A percentile compares a stretch with the other conserved stretches of the same genome.
phyloP scores from a whole-genome alignment of 1,284 basidiomycete genomes.

The Heterobasidion parviporum region DNA sequence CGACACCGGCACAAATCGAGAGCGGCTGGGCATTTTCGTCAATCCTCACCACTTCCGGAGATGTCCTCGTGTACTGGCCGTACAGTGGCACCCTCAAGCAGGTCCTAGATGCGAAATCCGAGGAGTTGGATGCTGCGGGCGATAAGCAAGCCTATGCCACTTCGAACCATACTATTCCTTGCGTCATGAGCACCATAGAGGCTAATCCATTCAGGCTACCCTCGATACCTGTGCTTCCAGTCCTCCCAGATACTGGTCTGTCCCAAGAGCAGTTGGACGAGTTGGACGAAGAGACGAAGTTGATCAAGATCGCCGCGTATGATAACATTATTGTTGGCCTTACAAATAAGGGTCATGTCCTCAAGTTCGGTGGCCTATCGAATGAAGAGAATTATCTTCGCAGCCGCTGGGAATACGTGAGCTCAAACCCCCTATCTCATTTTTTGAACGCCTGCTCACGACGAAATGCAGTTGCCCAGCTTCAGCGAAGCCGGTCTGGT shows the following conservation, averaged over 20 bases:
- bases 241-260: constrained; percentile 28
- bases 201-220: constrained; percentile 45
- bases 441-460: constrained; percentile 2
- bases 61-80: constrained; percentile 75
- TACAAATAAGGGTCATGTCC: constrained; percentile 71
- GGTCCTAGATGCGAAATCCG: constrained; percentile 31
- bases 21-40: constrained; percentile 75
- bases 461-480: constrained; percentile 45
- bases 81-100: constrained; percentile 35
- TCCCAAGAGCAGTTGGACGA: constrained; percentile 24
- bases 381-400: constrained; percentile 27
- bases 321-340: constrained; percentile 63
- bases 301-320: constrained; percentile 73
- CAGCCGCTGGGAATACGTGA: constrained; percentile 69
- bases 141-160: constrained; percentile 27
- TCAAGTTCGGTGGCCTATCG: constrained; percentile 43
- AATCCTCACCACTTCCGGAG: constrained; percentile 59
- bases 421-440: constrained; percentile 16
- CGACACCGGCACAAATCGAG: constrained; percentile 59
- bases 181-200: constrained; percentile 48
- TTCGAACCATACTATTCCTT: constrained; percentile 41
- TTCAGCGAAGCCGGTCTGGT: constrained; percentile 59
- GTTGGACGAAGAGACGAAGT: constrained; percentile 29
- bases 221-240: constrained; percentile 30
- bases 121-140: constrained; percentile 34